Base-by-base conservation (phyloP, 768 basidiomycete genomes). In the Lactifluus volemus region DNA sequence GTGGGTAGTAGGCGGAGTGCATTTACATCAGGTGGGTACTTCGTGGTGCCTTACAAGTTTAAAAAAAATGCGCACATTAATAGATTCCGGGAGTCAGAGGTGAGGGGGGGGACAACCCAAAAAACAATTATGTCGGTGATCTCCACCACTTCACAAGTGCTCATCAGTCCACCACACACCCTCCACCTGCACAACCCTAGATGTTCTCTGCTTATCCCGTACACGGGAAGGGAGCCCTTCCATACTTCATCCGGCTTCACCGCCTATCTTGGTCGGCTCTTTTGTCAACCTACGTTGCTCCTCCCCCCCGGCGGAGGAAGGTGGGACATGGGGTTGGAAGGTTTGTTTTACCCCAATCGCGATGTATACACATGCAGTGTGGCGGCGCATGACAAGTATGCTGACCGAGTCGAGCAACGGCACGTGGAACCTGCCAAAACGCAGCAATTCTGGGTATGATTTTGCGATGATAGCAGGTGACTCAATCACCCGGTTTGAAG, bases 271-370 rank as follows among this genome's bases (percentile, higher is more conserved):
- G 17, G 84, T 85, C 45, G 14, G 42, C 42, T 25, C 21, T 49
- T 14, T 45, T 66, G 70, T 32, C 50, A 63, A 42, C 76, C 75
- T 14, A 73, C 34, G 34, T 36, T 36, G 34, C 34, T 36, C 34
- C n/a, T n/a, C 59, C 84, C 84, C 0, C 77, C 55, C 77, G 70
- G 11, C 59, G 66, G 7, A 88, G 63, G 70, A 88, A 88, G 44
- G 72, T 70, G 10, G 78, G 73, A 72, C 84, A 86, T 34, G 83
- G 3, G 76, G 62, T 5, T 68, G 25, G 25, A 25, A 25, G 25
- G 25, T 68, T 73, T 1, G 88, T 87, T 87, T 86, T 47, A 78
- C 80, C 5, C 87, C 87, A 14, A 82, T 81, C 1, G 84, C 83
- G 44, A 88, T 76, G 67, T 86, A 84, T 0, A 79, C 76, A 32